Conservation (phyloP, 495 filamentous ascomycete genomes). For the Podospora tetraspora region DNA sequence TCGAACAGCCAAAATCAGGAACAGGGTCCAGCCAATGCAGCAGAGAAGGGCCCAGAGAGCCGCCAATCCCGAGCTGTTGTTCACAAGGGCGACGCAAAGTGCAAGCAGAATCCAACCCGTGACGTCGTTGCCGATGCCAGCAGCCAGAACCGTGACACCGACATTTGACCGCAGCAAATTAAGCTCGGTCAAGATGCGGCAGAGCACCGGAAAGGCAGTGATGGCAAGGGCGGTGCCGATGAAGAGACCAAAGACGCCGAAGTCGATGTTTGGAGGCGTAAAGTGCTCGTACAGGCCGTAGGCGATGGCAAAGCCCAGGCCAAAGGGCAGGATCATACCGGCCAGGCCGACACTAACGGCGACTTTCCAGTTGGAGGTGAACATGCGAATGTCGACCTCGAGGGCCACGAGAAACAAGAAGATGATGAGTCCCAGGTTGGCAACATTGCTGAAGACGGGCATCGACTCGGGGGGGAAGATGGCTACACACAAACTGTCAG, state of each 20-base stretch:
- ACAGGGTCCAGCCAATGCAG: slow-evolving; percentile 68
- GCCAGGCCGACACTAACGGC: slow-evolving; percentile 76
- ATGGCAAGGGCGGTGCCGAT: slow-evolving; percentile 94
- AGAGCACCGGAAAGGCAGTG: slow-evolving; percentile 93
- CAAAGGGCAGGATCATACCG: slow-evolving; percentile 80
- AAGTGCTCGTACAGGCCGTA: slow-evolving; percentile 84
- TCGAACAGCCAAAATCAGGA: slow-evolving; percentile 69
- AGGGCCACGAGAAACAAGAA: slow-evolving; percentile 92
- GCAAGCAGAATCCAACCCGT: slow-evolving; percentile 87
- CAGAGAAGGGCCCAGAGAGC: slow-evolving; percentile 83
- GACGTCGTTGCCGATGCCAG: slow-evolving; percentile 94
- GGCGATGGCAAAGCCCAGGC: slow-evolving; percentile 65
- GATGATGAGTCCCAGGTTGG: slow-evolving; percentile 83
- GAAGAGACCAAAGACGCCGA: slow-evolving; percentile 85
- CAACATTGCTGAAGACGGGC: slow-evolving; percentile 70
- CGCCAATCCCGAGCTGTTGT: slow-evolving; percentile 75
- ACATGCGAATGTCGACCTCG: slow-evolving; percentile 84
- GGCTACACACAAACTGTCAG: slow-evolving; percentile 25
- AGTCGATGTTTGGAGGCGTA: slow-evolving; percentile 55
- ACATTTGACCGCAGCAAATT: slow-evolving; percentile 81
- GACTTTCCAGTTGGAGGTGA: slow-evolving; percentile 80
- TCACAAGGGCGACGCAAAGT: slow-evolving; percentile 89
- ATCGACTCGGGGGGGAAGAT: slow-evolving; percentile 76
- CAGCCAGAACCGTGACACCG: slow-evolving; percentile 85
- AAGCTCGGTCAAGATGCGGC: slow-evolving; percentile 88